Evolutionary conservation across 257 asterid species (phyloP).

Genomic region (Solanum pinnatisectum): DNA sequence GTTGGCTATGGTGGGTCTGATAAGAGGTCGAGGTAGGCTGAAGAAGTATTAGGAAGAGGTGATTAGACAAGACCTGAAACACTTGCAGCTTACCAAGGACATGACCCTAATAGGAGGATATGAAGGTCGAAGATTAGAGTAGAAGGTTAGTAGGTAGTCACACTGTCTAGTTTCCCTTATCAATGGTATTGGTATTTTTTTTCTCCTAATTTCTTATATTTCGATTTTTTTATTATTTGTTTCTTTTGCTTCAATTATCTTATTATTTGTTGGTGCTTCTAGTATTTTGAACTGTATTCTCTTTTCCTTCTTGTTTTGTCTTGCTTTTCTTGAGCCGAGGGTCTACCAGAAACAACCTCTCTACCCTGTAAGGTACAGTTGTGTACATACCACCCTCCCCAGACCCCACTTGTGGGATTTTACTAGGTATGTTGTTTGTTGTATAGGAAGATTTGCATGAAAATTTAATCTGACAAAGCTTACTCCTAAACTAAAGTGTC

Average conservation of each 20-base stretch:
- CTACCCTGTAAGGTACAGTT: background rate
- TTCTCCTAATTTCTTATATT: background rate
- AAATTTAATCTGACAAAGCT: background rate
- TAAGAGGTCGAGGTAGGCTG: background rate
- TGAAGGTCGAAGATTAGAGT: background rate
- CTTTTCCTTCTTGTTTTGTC: background rate
- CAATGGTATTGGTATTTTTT: background rate
- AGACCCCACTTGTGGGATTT: background rate
- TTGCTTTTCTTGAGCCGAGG: background rate
- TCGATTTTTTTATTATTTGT: background rate
- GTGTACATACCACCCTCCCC: background rate
- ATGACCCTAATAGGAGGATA: background rate
- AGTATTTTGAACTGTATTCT: background rate
- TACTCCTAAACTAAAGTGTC: background rate
- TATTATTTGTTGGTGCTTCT: background rate
- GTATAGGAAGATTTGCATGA: background rate
- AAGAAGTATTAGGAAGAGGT: background rate
- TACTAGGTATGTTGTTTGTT: background rate
- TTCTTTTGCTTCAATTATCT: background rate
- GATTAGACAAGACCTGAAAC: background rate
- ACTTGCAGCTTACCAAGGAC: background rate
- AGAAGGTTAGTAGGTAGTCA: background rate
- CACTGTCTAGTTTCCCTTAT: background rate
- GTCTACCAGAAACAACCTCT: background rate
- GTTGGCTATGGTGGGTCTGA: background rate